These are phyloP conservation scores for Suhomyces coccinellae DNA, from an alignment of 1,139 yeast genomes.

Conservation along the genomic window DNA sequence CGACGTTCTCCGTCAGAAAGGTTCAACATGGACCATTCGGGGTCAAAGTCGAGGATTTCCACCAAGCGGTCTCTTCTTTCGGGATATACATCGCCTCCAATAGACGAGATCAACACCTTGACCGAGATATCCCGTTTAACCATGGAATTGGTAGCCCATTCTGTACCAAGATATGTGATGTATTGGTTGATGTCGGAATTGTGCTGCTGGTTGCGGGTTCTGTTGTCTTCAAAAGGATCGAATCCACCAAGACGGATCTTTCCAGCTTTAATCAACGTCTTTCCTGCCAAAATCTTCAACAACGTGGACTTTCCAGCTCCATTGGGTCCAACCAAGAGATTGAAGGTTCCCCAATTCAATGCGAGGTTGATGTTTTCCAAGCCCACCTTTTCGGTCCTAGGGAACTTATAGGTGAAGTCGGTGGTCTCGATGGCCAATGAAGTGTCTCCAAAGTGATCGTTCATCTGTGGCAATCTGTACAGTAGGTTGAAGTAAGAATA, in stretches of 20 bases:
- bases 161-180: constrained; percentile 87
- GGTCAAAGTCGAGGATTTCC: constrained; percentile 77
- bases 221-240: constrained; percentile 83
- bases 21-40: constrained; percentile 88
- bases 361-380: constrained; percentile 59
- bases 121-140: constrained; percentile 92
- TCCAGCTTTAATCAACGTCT: constrained; percentile 78
- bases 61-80: constrained; percentile 78
- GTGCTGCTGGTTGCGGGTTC: constrained; percentile 34
- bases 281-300: constrained; percentile 83
- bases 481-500: neutral
- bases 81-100: constrained; percentile 75
- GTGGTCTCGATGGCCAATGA: constrained; percentile 62
- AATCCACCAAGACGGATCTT: constrained; percentile 68
- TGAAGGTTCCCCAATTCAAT: constrained; percentile 71
- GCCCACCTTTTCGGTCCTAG: constrained; percentile 63
- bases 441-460: constrained; percentile 13
- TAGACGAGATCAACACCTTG: constrained; percentile 67
- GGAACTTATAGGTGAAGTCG: constrained; percentile 69
- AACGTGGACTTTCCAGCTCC: constrained; percentile 97
- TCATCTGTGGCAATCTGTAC: neutral
- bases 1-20: constrained; percentile 95
- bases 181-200: constrained; percentile 47
- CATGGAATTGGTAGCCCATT: constrained; percentile 93
- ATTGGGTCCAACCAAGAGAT: constrained; percentile 85